Percentiles rank a stretch among this genome's conserved stretches.
These are phyloP conservation scores for Moniliella sp. DNA, from an alignment of 1,284 basidiomycete genomes.

Conservation along the genomic window DNA sequence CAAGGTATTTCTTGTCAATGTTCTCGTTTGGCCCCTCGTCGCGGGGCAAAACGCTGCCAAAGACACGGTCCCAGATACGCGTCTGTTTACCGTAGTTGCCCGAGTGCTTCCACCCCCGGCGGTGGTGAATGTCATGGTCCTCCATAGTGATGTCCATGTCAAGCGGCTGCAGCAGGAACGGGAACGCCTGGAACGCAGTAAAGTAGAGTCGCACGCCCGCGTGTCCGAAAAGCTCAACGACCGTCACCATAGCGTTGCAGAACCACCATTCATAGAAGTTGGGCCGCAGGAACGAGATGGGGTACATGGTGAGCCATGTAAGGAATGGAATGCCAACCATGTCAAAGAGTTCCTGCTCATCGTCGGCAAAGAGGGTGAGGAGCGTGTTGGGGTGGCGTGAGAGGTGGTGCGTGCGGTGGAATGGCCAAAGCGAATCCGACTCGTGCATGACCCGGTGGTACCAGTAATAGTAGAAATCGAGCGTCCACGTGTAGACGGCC, in stretches of 20 bases:
- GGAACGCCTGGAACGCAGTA: slow-evolving; percentile 7
- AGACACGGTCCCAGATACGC: slow-evolving; percentile 2
- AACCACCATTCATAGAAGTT: not conserved
- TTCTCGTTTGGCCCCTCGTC: not conserved
- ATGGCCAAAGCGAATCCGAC: slow-evolving; percentile 8
- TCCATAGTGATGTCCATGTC: slow-evolving; percentile 2
- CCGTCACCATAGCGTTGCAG: not conserved
- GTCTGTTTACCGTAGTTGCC: slow-evolving; percentile 2
- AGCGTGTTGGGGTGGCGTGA: slow-evolving; percentile 19
- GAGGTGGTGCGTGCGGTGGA: slow-evolving; percentile 9
- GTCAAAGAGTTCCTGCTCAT: slow-evolving; percentile 20
- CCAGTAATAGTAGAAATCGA: slow-evolving; percentile 28
- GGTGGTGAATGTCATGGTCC: slow-evolving; percentile 3
- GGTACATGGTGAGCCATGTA: not conserved
- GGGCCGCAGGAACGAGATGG: not conserved
- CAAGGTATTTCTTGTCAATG: slow-evolving; percentile 1
- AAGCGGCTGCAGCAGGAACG: slow-evolving; percentile 1
- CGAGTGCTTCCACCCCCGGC: not conserved
- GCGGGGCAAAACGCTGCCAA: not conserved
- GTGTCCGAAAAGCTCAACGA: slow-evolving; percentile 9
- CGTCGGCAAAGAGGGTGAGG: slow-evolving; percentile 15
- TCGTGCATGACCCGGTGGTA: slow-evolving; percentile 24
- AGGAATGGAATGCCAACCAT: slow-evolving; percentile 6
- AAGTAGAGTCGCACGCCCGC: slow-evolving; percentile 19
- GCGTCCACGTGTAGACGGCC: slow-evolving; percentile 7